These are phyloP conservation scores for Conticribra guillardii DNA, from an alignment of 108 stramenopile species.

Conservation along the genomic window DNA sequence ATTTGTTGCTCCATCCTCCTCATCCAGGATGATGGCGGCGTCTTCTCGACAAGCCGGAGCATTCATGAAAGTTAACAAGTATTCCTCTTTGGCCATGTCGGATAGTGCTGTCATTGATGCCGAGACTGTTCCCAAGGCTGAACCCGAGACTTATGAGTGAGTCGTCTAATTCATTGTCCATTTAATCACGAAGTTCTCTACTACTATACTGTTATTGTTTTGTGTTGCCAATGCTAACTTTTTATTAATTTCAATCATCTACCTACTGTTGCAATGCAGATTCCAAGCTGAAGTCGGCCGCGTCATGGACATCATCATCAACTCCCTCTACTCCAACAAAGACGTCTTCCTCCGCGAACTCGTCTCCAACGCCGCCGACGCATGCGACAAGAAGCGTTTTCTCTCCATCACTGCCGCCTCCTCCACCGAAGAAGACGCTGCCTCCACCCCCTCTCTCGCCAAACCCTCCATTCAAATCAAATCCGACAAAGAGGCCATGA, in stretches of 20 bases:
- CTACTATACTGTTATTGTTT: neutral
- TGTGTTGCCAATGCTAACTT: conserved; percentile 14
- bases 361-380: conserved; percentile 93
- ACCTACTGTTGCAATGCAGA: conserved; percentile 14
- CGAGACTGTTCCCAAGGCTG: conserved; percentile 25
- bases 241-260: neutral
- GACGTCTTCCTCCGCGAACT: conserved; percentile 87
- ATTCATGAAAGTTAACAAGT: neutral
- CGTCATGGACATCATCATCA: conserved; percentile 99
- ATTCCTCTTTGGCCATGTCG: conserved; percentile 32
- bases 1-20: conserved; percentile 24
- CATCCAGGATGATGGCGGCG: conserved; percentile 8
- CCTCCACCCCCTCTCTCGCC: conserved; percentile 21
- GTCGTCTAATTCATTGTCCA: no score
- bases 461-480: conserved; percentile 82
- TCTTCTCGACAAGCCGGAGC: neutral
- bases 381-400: conserved; percentile 99
- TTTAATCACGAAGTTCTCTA: no score
- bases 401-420: conserved; percentile 67
- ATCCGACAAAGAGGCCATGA: conserved; percentile 68
- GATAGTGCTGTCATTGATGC: conserved; percentile 40
- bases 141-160: conserved; percentile 72
- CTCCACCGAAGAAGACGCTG: conserved; percentile 26
- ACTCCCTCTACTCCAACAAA: conserved; percentile 93
- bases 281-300: conserved; percentile 94